Percentiles rank a stretch among this genome's conserved stretches.
Evolutionary conservation across 192 early-diverging fungal species (phyloP).

Genomic region (Phlyctochytrium arcticum): DNA sequence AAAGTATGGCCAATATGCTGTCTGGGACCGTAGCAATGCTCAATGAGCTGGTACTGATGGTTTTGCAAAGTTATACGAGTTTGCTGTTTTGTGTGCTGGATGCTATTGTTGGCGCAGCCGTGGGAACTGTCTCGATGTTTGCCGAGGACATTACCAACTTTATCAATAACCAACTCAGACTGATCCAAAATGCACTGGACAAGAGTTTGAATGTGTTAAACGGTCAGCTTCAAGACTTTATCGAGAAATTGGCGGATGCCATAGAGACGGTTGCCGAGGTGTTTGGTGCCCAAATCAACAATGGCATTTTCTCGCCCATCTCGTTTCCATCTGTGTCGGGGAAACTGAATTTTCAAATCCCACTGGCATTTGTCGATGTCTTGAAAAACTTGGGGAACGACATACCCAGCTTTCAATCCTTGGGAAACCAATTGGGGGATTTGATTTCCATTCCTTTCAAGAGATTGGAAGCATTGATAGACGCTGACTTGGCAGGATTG

Average conservation of each 20-base stretch:
- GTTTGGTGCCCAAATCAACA: constrained; percentile 8
- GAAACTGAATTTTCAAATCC: constrained; percentile 18
- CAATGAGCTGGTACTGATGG: constrained; percentile 12
- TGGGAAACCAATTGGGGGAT: constrained; percentile 1
- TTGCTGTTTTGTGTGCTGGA: constrained; percentile 23
- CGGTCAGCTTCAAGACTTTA: constrained; percentile 3
- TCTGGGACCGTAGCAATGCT: constrained; percentile 9
- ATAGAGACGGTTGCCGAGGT: constrained; percentile 2
- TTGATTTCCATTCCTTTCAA: constrained; percentile 18
- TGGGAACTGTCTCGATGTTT: constrained; percentile 8
- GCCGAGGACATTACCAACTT: constrained; percentile 15
- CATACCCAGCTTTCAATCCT: background rate
- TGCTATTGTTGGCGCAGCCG: constrained; percentile 8
- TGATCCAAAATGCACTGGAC: constrained; percentile 1
- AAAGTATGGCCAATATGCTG: constrained; percentile 9
- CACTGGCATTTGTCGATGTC: constrained; percentile 6
- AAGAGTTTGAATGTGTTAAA: constrained; percentile 10
- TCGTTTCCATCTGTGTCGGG: constrained; percentile 8
- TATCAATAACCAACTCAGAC: constrained; percentile 16
- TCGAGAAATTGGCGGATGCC: background rate
- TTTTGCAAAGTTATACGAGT: constrained; percentile 7
- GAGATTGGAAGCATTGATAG: constrained; percentile 18
- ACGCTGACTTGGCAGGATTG: constrained; percentile 1
- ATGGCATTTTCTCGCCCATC: constrained; percentile 4
- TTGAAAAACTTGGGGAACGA: constrained; percentile 1